Percentiles rank a stretch among this genome's conserved stretches.
phyloP scores from a whole-genome alignment of 2,329 filamentous ascomycete species.

The Uncinocarpus reesii region DNA sequence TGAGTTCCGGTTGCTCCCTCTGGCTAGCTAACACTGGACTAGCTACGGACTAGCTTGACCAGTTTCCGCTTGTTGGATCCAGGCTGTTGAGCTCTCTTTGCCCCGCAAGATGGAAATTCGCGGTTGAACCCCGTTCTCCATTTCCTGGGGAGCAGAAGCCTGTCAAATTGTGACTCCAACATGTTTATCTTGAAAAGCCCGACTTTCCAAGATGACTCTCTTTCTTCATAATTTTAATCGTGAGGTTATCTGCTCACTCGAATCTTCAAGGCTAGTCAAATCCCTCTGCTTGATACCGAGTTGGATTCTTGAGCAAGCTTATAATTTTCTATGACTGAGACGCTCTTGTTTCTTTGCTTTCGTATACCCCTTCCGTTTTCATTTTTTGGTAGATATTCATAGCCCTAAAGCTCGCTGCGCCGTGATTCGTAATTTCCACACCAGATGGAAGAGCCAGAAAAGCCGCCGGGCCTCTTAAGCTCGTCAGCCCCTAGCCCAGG shows the following conservation, averaged over 20 bases:
- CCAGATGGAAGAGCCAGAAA: conserved; percentile 1
- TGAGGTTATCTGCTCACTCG: no score
- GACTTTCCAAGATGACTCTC: not conserved
- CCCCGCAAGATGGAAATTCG: conserved; percentile 8
- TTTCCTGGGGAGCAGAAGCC: not conserved
- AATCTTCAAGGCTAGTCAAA: no score
- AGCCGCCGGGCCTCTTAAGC: not conserved
- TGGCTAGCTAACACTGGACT: no score
- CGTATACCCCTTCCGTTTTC: no score
- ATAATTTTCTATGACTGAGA: not conserved
- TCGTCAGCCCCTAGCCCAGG: conserved; percentile 2
- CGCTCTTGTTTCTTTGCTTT: not conserved
- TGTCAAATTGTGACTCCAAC: conserved; percentile 2
- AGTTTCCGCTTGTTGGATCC: not conserved
- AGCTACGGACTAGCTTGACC: no score
- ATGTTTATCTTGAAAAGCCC: not conserved
- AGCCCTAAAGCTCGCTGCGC: no score
- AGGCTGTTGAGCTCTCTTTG: not conserved
- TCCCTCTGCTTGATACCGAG: no score
- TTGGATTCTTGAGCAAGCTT: not conserved
- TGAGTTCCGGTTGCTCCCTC: no score
- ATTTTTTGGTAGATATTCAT: not conserved
- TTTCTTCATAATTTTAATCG: not conserved
- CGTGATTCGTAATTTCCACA: no score
- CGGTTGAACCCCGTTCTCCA: not conserved